Conservation (phyloP, 108 stramenopile species). For the Pseudonitzschia pungens region DNA sequence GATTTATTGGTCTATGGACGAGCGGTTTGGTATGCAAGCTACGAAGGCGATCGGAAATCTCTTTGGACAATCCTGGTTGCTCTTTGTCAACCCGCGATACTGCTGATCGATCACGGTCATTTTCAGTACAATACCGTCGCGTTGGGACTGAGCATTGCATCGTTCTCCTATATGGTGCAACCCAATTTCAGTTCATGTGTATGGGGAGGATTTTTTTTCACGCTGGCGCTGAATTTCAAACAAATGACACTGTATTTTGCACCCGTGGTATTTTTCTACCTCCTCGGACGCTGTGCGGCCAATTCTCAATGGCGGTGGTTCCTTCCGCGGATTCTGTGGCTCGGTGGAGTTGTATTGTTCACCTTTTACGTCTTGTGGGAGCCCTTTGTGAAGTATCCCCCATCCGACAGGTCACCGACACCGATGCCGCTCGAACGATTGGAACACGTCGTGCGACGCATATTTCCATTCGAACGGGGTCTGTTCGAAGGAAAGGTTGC, state of each 20-base stretch:
- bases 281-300: constrained; percentile 77
- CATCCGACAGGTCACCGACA: constrained; percentile 10
- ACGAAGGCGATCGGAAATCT: constrained; percentile 12
- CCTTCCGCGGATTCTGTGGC: constrained; percentile 34
- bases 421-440: constrained; percentile 38
- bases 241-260: constrained; percentile 96
- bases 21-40: constrained; percentile 46
- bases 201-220: constrained; percentile 69
- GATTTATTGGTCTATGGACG: constrained; percentile 64
- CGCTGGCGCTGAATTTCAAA: constrained; percentile 93
- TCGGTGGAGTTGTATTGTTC: constrained; percentile 73
- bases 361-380: constrained; percentile 75
- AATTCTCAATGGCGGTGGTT: constrained; percentile 2
- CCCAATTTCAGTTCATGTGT: constrained; percentile 46
- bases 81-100: constrained; percentile 72
- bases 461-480: constrained; percentile 92
- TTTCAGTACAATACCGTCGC: constrained; percentile 96
- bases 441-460: constrained; percentile 60
- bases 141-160: constrained; percentile 79
- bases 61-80: constrained; percentile 38
- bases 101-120: constrained; percentile 95
- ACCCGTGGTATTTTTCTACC: constrained; percentile 86
- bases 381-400: constrained; percentile 63
- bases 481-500: constrained; percentile 96
- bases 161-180: constrained; percentile 60